Conservation (phyloP, 2,329 filamentous ascomycete species). For the Chaetomiaceae sp. region DNA sequence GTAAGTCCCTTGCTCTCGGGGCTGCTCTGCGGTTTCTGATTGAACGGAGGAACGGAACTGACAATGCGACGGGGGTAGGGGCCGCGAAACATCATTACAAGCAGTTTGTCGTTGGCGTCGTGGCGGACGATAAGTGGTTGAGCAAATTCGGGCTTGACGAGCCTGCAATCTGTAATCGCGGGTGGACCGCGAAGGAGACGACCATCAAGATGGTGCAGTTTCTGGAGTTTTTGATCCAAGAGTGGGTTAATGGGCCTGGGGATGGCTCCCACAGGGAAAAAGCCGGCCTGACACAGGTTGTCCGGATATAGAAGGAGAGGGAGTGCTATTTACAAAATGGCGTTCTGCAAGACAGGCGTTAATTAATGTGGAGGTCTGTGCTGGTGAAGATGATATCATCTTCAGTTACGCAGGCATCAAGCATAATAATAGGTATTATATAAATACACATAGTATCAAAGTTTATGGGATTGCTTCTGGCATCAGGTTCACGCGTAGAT, state of each 20-base stretch:
- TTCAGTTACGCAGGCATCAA: too few relatives aligned
- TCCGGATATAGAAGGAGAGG: background rate
- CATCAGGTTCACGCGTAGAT: too few relatives aligned
- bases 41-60: too few relatives aligned
- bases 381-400: too few relatives aligned
- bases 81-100: constrained; percentile 16
- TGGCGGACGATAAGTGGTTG: constrained; percentile 16
- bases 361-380: too few relatives aligned
- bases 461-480: too few relatives aligned
- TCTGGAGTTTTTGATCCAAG: constrained; percentile 11
- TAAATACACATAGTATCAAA: too few relatives aligned
- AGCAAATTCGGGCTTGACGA: background rate
- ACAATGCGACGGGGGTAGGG: constrained; percentile 8
- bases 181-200: constrained; percentile 5
- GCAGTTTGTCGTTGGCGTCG: constrained; percentile 15
- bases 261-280: background rate
- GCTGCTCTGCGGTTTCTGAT: too few relatives aligned
- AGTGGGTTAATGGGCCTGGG: constrained; percentile 12
- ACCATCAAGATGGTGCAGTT: constrained; percentile 12
- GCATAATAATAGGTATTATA: too few relatives aligned
- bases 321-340: too few relatives aligned
- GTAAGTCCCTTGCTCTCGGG: constrained; percentile 2
- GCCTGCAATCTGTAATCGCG: background rate
- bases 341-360: too few relatives aligned
- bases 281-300: background rate